A percentile compares a stretch with the other conserved stretches of the same genome.
Evolutionary conservation across 371 early-diverging fungal genomes (phyloP).

Genomic region (Globomyces sp.): DNA sequence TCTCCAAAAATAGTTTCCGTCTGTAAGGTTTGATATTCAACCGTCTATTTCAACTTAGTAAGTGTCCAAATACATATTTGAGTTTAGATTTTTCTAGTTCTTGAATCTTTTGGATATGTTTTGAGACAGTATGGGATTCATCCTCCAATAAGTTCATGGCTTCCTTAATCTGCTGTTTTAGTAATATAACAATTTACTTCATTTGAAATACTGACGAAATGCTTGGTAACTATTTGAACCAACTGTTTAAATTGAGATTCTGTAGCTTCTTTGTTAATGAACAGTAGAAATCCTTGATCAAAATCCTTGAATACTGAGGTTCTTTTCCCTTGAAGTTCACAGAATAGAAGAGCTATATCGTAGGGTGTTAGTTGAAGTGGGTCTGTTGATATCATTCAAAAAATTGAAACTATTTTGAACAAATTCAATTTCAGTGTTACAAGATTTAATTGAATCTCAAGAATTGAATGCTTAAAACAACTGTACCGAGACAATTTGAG

Average conservation of each 20-base stretch:
- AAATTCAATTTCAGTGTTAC: too few relatives aligned
- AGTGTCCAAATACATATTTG: neutral
- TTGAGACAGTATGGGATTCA: neutral
- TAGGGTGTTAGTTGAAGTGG: neutral
- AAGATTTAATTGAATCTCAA: too few relatives aligned
- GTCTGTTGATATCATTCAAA: too few relatives aligned
- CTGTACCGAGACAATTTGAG: too few relatives aligned
- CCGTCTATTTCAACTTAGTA: neutral
- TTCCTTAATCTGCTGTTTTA: neutral
- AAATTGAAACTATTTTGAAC: too few relatives aligned
- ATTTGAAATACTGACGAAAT: neutral
- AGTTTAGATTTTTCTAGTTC: neutral
- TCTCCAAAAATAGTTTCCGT: constrained; percentile 11
- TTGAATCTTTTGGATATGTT: constrained; percentile 1
- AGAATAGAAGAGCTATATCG: neutral
- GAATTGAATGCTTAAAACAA: too few relatives aligned
- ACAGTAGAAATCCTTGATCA: constrained; percentile 9
- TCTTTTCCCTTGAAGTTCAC: constrained; percentile 1
- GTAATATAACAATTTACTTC: neutral
- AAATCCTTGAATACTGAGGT: constrained; percentile 8
- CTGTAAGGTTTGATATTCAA: neutral
- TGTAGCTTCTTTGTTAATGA: constrained; percentile 13
- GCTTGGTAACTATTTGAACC: neutral
- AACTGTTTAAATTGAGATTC: constrained; percentile 9
- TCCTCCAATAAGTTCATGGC: neutral